Evolutionary conservation across 352 stramenopile genomes (phyloP).

Genomic region (Sclerospora graminicola): DNA sequence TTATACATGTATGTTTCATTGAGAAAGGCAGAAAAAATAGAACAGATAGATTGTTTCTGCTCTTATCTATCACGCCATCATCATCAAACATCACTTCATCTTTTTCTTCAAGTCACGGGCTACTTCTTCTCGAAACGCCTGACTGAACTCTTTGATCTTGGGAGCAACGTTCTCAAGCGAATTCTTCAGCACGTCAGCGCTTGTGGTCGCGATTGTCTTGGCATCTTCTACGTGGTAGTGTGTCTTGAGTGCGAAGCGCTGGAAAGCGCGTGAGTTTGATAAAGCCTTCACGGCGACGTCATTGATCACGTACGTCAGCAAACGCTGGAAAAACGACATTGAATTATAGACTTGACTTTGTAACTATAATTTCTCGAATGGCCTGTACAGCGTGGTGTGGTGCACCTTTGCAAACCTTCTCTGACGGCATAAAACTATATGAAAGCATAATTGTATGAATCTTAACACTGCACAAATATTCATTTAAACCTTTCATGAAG

Average conservation of each 20-base stretch:
- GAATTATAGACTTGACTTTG: too few species aligned
- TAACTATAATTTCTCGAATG: too few species aligned
- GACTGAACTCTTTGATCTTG: constrained; percentile 67
- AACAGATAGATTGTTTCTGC: too few species aligned
- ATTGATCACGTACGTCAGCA: constrained; percentile 76
- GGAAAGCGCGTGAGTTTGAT: constrained; percentile 70
- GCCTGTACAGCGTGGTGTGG: too few species aligned
- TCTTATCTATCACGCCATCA: too few species aligned
- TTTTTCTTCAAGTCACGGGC: constrained; percentile 58
- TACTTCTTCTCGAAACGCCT: constrained; percentile 67
- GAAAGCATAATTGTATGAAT: too few species aligned
- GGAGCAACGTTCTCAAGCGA: constrained; percentile 48
- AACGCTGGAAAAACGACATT: constrained; percentile 79
- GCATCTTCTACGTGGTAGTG: constrained; percentile 76
- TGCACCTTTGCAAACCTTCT: too few species aligned
- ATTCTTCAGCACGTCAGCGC: constrained; percentile 34
- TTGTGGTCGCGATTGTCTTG: constrained; percentile 54
- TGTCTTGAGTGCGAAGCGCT: constrained; percentile 79
- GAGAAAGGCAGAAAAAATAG: too few species aligned
- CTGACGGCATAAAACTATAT: too few species aligned
- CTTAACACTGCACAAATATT: too few species aligned
- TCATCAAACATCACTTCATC: constrained; percentile 57
- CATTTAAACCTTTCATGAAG: too few species aligned
- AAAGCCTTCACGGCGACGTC: constrained; percentile 80
- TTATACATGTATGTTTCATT: too few species aligned